A percentile compares a stretch with the other conserved stretches of the same genome.
phyloP scores from a whole-genome alignment of 257 asterid genomes.

The Marsdenia floribunda region DNA sequence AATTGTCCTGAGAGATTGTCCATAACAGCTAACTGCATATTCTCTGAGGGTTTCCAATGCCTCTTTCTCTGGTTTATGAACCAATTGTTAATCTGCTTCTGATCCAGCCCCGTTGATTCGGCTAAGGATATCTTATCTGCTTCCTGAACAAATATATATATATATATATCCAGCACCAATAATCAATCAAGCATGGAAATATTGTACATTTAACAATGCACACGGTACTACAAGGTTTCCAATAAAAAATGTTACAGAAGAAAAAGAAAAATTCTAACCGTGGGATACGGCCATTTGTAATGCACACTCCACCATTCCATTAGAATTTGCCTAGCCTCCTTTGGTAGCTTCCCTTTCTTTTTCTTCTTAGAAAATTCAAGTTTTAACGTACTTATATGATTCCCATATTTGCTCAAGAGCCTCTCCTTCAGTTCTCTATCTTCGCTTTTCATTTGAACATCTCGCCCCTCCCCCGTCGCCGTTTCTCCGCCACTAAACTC shows the following conservation, averaged over 20 bases:
- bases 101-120: conserved; percentile 77
- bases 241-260: not conserved
- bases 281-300: conserved; percentile 88
- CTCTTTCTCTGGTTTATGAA: conserved; percentile 93
- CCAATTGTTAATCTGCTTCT: conserved; percentile 95
- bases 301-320: conserved; percentile 87
- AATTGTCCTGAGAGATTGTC: conserved; percentile 60
- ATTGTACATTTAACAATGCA: too few species aligned
- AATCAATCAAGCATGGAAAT: too few species aligned
- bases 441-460: conserved; percentile 39
- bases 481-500: conserved; percentile 63
- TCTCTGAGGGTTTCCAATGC: conserved; percentile 94
- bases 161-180: not conserved
- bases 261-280: conserved; percentile 33
- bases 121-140: conserved; percentile 69
- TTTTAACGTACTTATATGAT: conserved; percentile 55
- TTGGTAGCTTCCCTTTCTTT: conserved; percentile 84
- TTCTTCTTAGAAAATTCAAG: conserved; percentile 75
- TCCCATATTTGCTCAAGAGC: conserved; percentile 54
- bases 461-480: conserved; percentile 28
- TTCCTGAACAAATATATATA: conserved; percentile 39
- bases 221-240: too few species aligned
- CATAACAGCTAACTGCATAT: conserved; percentile 87
- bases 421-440: conserved; percentile 62
- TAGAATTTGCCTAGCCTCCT: conserved; percentile 58